Evolutionary conservation across 2,329 filamentous ascomycete species (phyloP), one percentile per base, ranked within the genome.

Genomic region (Fusarium lateritium): DNA sequence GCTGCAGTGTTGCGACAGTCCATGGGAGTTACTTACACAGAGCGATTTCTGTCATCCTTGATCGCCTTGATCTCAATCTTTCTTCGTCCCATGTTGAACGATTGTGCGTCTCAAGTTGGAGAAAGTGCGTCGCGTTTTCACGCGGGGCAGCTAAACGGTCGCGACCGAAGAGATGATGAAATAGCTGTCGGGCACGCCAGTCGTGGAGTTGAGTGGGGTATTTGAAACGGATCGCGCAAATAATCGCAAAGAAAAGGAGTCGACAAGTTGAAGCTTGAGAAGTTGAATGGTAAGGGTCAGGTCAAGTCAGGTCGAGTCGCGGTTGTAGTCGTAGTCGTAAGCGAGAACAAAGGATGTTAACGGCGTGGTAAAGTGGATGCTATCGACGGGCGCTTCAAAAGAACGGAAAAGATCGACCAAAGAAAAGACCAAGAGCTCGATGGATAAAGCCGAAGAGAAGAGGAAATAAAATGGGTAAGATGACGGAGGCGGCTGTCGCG

Each of bases 31-130:
- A 85, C 93, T 82, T 94, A 98, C 94, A 98, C 94, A 76, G 94
- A 97, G 79, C 94, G 94, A 79, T 98, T 98, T 77, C 94, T 90
- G 82, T 98, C 94, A 89, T 98, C 94, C 83, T 97, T 98, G 87
- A 98, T 98, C 75, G 95, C 94, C 84, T 98, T 98, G 86, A 99
- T 98, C 85, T 98, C 96, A 79, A 99, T 99, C 89, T 99, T 99
- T 88, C 96, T 91, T 82, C 96, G 91, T 81, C 96, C 96, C 96
- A 99, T 99, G 53, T 46, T 78, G 68, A 71, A 51, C 59, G 52
- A 34, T 52, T 58, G 56, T 70, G 52, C 53, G 46, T 56, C 22
- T 67, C 34, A 58, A 56, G 24, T 55, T 60, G 67, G 61, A 59
- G 49, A 55, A 61, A 49, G 51, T 56, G 62, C 34, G 55, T 71